Percentiles rank a stretch among this genome's conserved stretches.
Conservation (phyloP, 2,329 filamentous ascomycete species). For the Epichloe scottii region DNA sequence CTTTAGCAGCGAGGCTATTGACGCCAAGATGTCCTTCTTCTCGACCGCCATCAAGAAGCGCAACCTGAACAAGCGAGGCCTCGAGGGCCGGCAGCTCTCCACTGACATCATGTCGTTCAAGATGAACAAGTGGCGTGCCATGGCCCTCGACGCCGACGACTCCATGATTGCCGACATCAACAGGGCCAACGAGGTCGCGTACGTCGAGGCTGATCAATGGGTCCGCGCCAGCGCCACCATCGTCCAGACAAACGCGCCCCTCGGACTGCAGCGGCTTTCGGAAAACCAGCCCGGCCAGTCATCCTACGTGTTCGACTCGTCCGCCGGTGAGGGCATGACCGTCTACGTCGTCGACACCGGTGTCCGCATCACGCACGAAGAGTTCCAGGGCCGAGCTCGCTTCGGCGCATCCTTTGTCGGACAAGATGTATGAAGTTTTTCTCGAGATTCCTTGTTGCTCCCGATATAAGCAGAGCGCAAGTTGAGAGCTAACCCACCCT, state of each 20-base stretch:
- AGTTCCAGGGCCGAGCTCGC: constrained; percentile 43
- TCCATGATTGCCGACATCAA: constrained; percentile 36
- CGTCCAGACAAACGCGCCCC: constrained; percentile 39
- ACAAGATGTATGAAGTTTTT: constrained; percentile 22
- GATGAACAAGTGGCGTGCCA: constrained; percentile 39
- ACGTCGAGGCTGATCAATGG: constrained; percentile 40
- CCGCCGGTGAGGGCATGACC: constrained; percentile 42
- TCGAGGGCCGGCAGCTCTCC: constrained; percentile 34
- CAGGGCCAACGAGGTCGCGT: constrained; percentile 34
- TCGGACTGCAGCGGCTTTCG: constrained; percentile 42
- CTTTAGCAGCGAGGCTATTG: constrained; percentile 34
- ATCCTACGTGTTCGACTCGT: constrained; percentile 35
- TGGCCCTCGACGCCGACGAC: constrained; percentile 39
- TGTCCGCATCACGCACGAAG: constrained; percentile 40
- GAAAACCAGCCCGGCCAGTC: constrained; percentile 21
- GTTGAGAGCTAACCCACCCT: not conserved
- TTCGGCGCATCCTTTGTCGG: constrained; percentile 41
- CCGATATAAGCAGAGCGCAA: not conserved
- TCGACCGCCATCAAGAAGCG: constrained; percentile 39
- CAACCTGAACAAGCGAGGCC: constrained; percentile 40
- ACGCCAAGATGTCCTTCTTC: constrained; percentile 36
- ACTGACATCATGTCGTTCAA: constrained; percentile 32
- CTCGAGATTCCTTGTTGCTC: constrained; percentile 6
- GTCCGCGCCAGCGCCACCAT: constrained; percentile 32
- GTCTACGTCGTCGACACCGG: constrained; percentile 56